phyloP scores from a whole-genome alignment of 1,139 yeast species.

The Geotrichum carabidarum region DNA sequence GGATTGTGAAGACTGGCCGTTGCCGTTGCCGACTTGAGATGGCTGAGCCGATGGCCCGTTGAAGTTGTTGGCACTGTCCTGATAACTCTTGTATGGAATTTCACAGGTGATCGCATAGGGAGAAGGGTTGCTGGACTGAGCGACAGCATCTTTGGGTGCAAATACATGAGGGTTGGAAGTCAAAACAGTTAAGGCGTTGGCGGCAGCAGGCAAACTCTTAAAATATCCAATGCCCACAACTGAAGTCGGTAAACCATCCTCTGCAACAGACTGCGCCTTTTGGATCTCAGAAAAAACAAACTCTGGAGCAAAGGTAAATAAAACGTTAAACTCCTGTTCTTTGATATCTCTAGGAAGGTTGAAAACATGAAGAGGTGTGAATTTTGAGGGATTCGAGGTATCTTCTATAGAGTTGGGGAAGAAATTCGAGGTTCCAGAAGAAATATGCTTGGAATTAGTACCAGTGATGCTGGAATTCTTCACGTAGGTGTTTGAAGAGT shows the following conservation, averaged over 20 bases:
- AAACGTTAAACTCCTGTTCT: conserved; percentile 66
- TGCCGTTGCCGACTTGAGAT: conserved; percentile 3
- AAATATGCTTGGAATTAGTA: conserved; percentile 1
- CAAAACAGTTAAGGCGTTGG: conserved; percentile 63
- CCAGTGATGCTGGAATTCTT: conserved; percentile 15
- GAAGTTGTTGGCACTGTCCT: conserved; percentile 3
- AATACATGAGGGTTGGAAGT: conserved; percentile 63
- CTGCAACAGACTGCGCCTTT: conserved; percentile 31
- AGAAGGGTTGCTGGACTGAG: conserved; percentile 15
- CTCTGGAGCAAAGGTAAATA: conserved; percentile 77
- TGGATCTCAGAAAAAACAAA: conserved; percentile 59
- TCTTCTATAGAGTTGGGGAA: conserved; percentile 16
- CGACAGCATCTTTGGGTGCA: conserved; percentile 30
- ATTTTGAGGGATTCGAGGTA: conserved; percentile 7
- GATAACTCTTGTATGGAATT: conserved; percentile 23
- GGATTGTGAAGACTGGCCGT: conserved; percentile 6
- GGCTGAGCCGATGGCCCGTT: neutral
- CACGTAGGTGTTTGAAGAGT: conserved; percentile 7
- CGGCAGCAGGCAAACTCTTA: conserved; percentile 58
- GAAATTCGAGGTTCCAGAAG: conserved; percentile 15
- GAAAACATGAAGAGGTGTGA: conserved; percentile 40
- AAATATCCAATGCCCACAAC: conserved; percentile 58
- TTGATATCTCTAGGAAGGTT: conserved; percentile 72
- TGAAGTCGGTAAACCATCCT: conserved; percentile 35
- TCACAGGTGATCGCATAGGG: conserved; percentile 29